Conservation (phyloP, 1,284 basidiomycete genomes). For the Fomes fomentarius region DNA sequence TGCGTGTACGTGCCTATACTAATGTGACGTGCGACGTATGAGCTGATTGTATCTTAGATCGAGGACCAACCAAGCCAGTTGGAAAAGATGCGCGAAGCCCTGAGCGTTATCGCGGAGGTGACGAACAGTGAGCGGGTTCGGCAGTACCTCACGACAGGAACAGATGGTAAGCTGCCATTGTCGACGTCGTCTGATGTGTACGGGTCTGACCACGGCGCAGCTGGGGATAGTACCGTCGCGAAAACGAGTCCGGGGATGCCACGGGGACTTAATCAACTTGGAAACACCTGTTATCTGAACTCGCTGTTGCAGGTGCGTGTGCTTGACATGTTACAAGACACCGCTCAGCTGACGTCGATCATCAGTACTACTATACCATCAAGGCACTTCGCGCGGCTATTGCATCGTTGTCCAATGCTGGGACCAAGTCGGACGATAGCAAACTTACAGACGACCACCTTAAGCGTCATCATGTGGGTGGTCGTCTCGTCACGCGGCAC, state of each 20-base stretch:
- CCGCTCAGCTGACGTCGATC: no score
- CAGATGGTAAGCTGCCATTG: conserved; percentile 61
- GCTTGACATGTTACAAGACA: background rate
- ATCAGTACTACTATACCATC: conserved; percentile 97
- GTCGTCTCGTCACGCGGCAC: conserved; percentile 76
- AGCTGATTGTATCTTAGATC: conserved; percentile 46
- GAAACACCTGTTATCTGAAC: conserved; percentile 93
- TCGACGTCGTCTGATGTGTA: background rate
- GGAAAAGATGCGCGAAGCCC: conserved; percentile 67
- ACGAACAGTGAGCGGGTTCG: conserved; percentile 75
- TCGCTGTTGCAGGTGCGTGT: conserved; percentile 72
- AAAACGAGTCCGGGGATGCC: conserved; percentile 69
- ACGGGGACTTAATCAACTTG: conserved; percentile 88
- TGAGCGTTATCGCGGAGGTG: conserved; percentile 70
- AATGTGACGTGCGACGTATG: background rate
- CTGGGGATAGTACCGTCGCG: conserved; percentile 55
- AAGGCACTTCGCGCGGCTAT: conserved; percentile 83
- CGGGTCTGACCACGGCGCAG: conserved; percentile 38
- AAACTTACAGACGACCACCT: conserved; percentile 79
- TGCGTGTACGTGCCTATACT: conserved; percentile 59
- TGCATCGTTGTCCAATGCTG: conserved; percentile 58
- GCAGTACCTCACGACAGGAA: conserved; percentile 65
- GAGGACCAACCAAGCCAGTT: conserved; percentile 68
- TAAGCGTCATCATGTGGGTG: conserved; percentile 84
- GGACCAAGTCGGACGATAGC: conserved; percentile 59